Conservation (phyloP, 805 yeast species). For the Millerozyma miso region DNA sequence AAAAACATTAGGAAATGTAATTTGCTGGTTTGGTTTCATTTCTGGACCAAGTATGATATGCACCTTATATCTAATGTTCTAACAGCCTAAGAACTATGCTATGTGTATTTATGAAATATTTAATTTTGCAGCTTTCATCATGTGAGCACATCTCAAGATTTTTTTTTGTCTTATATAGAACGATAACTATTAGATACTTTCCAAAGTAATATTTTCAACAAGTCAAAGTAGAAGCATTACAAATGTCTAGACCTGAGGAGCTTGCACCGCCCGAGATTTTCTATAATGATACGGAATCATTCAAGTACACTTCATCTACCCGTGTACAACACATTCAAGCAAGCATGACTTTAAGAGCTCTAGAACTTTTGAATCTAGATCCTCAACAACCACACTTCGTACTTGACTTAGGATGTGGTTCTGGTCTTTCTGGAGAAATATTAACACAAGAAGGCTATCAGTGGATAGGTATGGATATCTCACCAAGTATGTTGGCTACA, state of each 20-base stretch:
- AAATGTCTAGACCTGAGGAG: conserved; percentile 94
- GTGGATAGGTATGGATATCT: conserved; percentile 96
- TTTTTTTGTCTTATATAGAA: background rate
- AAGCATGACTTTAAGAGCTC: conserved; percentile 90
- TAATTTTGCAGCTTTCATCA: background rate
- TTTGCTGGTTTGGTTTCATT: conserved; percentile 90
- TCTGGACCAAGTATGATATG: conserved; percentile 88
- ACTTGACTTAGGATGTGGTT: conserved; percentile 95
- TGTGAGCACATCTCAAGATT: conserved; percentile 2
- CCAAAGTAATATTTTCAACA: background rate
- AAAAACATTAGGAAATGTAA: conserved; percentile 65
- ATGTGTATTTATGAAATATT: background rate
- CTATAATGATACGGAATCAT: conserved; percentile 85
- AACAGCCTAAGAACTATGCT: too few species aligned
- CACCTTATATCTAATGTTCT: conserved; percentile 71
- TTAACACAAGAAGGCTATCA: conserved; percentile 87
- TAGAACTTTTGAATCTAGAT: conserved; percentile 78
- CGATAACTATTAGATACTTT: background rate
- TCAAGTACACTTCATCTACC: conserved; percentile 85
- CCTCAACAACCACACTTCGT: conserved; percentile 57
- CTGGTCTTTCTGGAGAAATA: conserved; percentile 93
- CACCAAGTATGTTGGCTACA: conserved; percentile 93
- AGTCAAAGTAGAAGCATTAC: background rate
- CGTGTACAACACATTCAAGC: conserved; percentile 99
- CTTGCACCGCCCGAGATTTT: conserved; percentile 96